A percentile compares a stretch with the other conserved stretches of the same genome.
phyloP scores from a whole-genome alignment of 2,329 filamentous ascomycete genomes.

The Aspergillus texensis region DNA sequence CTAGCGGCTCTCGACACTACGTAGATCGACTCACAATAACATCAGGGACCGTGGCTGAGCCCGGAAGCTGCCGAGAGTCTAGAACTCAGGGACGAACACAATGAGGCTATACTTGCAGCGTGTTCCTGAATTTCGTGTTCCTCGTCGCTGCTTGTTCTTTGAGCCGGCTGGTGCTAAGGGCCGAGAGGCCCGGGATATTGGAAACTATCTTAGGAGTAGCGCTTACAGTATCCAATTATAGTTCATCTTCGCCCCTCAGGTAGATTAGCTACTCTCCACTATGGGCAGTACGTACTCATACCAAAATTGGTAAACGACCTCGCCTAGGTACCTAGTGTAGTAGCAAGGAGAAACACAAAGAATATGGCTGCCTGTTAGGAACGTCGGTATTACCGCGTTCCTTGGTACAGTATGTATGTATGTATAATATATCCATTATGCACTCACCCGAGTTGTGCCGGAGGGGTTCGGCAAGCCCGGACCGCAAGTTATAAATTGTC shows the following conservation, averaged over 20 bases:
- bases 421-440: neutral
- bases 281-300: neutral
- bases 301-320: neutral
- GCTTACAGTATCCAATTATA: conserved; percentile 4
- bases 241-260: neutral
- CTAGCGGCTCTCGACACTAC: neutral
- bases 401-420: neutral
- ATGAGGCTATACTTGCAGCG: neutral
- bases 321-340: neutral
- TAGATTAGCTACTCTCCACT: neutral
- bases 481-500: neutral
- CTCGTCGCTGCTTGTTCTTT: neutral
- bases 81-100: neutral
- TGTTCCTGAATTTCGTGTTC: neutral
- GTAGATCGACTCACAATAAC: neutral
- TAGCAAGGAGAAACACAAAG: neutral
- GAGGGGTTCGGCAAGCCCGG: neutral
- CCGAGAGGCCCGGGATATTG: neutral
- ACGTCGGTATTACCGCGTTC: conserved; percentile 1
- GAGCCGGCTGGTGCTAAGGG: neutral
- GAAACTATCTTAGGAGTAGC: neutral
- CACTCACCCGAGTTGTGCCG: conserved; percentile 1
- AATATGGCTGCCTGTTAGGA: conserved; percentile 15
- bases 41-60: neutral
- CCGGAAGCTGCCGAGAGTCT: conserved; percentile 1